Evolutionary conservation across 2,329 filamentous ascomycete genomes (phyloP), one percentile per base, ranked within the genome.

Genomic region (Incumbomyces delicatus): DNA sequence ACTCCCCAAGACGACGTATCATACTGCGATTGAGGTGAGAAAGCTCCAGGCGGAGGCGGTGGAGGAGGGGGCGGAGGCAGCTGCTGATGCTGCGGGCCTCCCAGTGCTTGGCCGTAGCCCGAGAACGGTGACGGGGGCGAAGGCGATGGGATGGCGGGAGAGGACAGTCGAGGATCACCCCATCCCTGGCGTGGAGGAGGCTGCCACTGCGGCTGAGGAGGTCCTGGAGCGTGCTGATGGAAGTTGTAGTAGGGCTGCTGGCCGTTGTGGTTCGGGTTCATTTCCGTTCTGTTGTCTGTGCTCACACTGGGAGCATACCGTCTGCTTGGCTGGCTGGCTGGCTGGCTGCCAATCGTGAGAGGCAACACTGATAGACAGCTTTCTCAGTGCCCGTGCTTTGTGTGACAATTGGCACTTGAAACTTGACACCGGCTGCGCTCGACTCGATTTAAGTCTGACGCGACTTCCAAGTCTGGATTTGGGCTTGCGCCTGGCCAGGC

Each of bases 1-100:
- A 70, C 67, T 20, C 68, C 68, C 68, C 68, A 71, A 13, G 56
- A 55, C 13, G 63, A 59, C 12, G 65, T 65, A 52, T 68, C 63
- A 41, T 52, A 50, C 37, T 49, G 47, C 36, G 50, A 37, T 16
- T n/a, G 48, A 41, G 16, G 16, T 16, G 34, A 22, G 22, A 46
- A 39, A 2, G 20, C 43, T 13, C 44, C 52, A 20, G 49, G 50
- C 35, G 52, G 50, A 13, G 48, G 52, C 12, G 49, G 50, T n/a
- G 53, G 52, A 33, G 49, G 49, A n/a, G 36, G 43, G 13, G 48
- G 44, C 2, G 44, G 41, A 36, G 50, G 39, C 22, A 18, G 46
- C 27, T 37, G 22, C 8, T 27, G 22, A 5, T 27, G 22, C 22
- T 27, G 22, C 22, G 4, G 22, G 5, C 8, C 33, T 16, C 22